Evolutionary conservation across 140 eudicot genomes (phyloP).

Genomic region (Stevia rebaudiana): DNA sequence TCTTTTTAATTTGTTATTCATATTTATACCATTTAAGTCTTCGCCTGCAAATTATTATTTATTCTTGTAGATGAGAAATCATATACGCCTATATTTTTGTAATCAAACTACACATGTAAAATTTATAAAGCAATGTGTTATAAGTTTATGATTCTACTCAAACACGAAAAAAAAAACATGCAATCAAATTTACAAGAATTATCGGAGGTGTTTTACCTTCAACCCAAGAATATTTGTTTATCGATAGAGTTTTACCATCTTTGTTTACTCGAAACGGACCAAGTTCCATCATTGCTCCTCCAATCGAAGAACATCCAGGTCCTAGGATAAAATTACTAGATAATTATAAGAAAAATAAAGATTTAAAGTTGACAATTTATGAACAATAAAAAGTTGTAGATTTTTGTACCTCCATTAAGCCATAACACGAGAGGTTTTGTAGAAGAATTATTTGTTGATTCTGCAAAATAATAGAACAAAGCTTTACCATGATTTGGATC

Average conservation of each 20-base stretch:
- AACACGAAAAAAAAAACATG: no score
- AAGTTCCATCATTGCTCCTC: slow-evolving; percentile 58
- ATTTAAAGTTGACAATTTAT: neutral
- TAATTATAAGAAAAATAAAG: neutral
- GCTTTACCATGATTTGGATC: slow-evolving; percentile 45
- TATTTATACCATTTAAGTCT: neutral
- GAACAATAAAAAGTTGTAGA: neutral
- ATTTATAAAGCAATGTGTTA: no score
- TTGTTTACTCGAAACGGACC: slow-evolving; percentile 60
- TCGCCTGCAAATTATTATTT: neutral
- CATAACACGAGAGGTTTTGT: slow-evolving; percentile 55
- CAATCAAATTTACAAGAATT: no score
- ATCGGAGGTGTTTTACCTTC: slow-evolving; percentile 17
- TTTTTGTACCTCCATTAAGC: slow-evolving; percentile 69
- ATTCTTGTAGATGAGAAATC: no score
- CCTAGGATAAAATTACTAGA: slow-evolving; percentile 21
- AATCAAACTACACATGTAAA: no score
- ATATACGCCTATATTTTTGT: no score
- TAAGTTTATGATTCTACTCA: no score
- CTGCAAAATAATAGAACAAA: slow-evolving; percentile 54
- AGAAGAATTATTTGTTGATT: slow-evolving; percentile 30
- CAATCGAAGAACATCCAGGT: slow-evolving; percentile 75
- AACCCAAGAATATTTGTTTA: slow-evolving; percentile 41
- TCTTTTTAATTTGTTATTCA: neutral
- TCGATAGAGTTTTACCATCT: slow-evolving; percentile 37